Evolutionary conservation across 2,329 filamentous ascomycete species (phyloP).

Genomic region (Karstenula rhodostoma): DNA sequence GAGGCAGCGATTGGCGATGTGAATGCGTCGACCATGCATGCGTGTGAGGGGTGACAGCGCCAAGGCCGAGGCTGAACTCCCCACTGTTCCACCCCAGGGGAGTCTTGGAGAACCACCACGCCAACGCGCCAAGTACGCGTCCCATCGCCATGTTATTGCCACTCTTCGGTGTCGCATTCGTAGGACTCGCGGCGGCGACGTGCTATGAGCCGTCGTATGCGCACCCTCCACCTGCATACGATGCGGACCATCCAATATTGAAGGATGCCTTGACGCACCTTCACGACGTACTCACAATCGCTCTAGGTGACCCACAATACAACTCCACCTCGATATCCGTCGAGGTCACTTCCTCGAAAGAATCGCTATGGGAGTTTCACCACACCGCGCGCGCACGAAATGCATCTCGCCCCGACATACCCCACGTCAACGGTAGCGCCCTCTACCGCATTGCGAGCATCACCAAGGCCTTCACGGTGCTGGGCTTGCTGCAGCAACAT

Average conservation of each 20-base stretch:
- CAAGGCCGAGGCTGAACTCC: constrained; percentile 6
- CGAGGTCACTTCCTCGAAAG: constrained; percentile 50
- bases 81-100: neutral
- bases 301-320: constrained; percentile 41
- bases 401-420: constrained; percentile 46
- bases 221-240: constrained; percentile 48
- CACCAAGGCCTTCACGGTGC: constrained; percentile 46
- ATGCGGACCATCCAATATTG: constrained; percentile 36
- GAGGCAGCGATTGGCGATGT: neutral
- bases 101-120: neutral
- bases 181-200: constrained; percentile 25
- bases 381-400: constrained; percentile 51
- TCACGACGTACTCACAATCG: constrained; percentile 29
- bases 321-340: constrained; percentile 51
- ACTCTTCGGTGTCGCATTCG: constrained; percentile 18
- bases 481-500: constrained; percentile 44
- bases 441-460: constrained; percentile 53
- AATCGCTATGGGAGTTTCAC: constrained; percentile 49
- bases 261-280: constrained; percentile 43
- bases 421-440: constrained; percentile 48
- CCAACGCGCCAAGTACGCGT: constrained; percentile 5
- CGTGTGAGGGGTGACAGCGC: neutral
- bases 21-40: neutral
- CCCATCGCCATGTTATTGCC: constrained; percentile 24
- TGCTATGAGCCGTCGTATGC: constrained; percentile 51